phyloP scores from a whole-genome alignment of 2,329 filamentous ascomycete genomes.

The Trichoderma sp. region DNA sequence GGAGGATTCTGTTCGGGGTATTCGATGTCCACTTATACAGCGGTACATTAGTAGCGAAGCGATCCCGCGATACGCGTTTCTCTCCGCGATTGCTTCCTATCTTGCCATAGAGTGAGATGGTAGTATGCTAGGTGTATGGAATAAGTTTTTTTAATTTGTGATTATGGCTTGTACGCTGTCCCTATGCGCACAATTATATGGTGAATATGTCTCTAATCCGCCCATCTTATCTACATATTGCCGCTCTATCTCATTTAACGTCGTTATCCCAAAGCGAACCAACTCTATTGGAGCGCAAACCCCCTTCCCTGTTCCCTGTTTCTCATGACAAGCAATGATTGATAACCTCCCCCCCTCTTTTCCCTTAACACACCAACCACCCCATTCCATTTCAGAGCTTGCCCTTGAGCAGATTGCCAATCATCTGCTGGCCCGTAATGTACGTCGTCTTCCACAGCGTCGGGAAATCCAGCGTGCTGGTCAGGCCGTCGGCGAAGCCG shows the following conservation, averaged over 20 bases:
- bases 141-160: neutral
- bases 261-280: neutral
- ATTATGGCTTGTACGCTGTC: neutral
- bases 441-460: conserved; percentile 78
- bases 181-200: neutral
- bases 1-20: neutral
- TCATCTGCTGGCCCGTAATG: conserved; percentile 76
- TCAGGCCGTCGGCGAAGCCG: conserved; percentile 79
- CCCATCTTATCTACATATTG: neutral
- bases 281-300: neutral
- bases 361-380: neutral
- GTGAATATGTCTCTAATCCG: neutral
- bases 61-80: neutral
- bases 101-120: neutral
- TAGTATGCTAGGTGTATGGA: neutral
- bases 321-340: neutral
- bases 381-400: conserved; percentile 62
- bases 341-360: too few species aligned
- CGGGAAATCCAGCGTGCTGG: conserved; percentile 80
- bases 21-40: neutral
- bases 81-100: neutral
- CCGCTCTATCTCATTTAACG: neutral
- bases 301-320: neutral
- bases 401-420: conserved; percentile 66
- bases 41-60: conserved; percentile 9